Percentiles rank a stretch among this genome's conserved stretches.
These are phyloP conservation scores for Glutinoglossum americanum DNA, from an alignment of 495 filamentous ascomycete genomes.

Conservation along the genomic window DNA sequence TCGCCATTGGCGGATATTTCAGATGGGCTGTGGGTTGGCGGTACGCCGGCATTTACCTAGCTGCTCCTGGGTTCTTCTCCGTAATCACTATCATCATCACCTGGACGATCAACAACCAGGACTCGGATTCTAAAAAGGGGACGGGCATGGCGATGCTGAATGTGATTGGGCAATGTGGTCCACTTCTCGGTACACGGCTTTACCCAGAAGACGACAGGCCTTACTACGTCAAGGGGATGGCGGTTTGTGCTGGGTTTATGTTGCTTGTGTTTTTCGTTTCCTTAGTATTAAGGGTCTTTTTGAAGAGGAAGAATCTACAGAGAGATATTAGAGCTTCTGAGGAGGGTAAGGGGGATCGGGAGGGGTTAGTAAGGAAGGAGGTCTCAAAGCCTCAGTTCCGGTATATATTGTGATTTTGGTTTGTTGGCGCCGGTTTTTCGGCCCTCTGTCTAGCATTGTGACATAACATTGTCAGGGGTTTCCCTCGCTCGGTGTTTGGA, in stretches of 20 bases:
- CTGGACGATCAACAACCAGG: constrained; percentile 42
- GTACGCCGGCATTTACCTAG: constrained; percentile 35
- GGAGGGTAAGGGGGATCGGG: constrained; percentile 10
- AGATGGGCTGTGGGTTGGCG: constrained; percentile 15
- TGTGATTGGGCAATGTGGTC: constrained; percentile 39
- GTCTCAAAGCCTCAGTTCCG: neutral
- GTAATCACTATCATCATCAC: constrained; percentile 40
- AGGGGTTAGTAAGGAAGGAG: neutral
- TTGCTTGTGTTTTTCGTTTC: constrained; percentile 25
- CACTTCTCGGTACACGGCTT: constrained; percentile 35
- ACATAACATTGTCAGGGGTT: too few species aligned
- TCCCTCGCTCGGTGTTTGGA: too few species aligned
- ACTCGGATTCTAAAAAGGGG: constrained; percentile 29
- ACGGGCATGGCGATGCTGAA: constrained; percentile 36
- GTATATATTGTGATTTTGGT: neutral
- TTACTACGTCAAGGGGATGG: constrained; percentile 37
- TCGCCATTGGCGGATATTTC: constrained; percentile 22
- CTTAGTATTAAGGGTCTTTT: constrained; percentile 22
- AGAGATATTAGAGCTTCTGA: neutral
- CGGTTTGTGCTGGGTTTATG: constrained; percentile 37
- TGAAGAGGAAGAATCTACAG: constrained; percentile 22
- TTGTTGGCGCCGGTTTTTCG: too few species aligned
- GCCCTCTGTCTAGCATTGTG: too few species aligned
- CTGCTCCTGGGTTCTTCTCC: constrained; percentile 37
- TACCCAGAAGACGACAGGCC: constrained; percentile 35